Evolutionary conservation across 2,329 filamentous ascomycete genomes (phyloP).

Genomic region (Curvularia sp.): DNA sequence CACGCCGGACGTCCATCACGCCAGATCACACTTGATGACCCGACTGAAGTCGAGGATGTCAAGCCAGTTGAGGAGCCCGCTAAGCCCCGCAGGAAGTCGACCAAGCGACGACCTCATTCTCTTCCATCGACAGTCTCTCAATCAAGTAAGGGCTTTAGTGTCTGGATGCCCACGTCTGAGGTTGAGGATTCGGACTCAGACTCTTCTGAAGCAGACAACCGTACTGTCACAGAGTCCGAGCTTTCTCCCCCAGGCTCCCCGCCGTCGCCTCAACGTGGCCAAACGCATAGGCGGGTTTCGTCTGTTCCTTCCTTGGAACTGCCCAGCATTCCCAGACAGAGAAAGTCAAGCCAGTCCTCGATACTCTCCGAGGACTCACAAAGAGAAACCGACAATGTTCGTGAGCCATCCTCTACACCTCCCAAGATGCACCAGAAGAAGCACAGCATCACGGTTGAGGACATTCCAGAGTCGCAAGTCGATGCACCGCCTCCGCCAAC

Average conservation of each 20-base stretch:
- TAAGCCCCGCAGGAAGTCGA: constrained; percentile 40
- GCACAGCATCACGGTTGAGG: constrained; percentile 22
- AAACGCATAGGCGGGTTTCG: constrained; percentile 54
- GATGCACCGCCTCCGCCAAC: constrained; percentile 49
- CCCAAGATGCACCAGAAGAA: constrained; percentile 39
- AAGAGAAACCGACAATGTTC: constrained; percentile 16
- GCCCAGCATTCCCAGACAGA: constrained; percentile 54
- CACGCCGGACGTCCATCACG: constrained; percentile 42
- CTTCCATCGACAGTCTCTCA: constrained; percentile 29
- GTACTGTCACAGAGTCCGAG: constrained; percentile 26
- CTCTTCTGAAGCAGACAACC: constrained; percentile 39
- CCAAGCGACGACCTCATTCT: constrained; percentile 40
- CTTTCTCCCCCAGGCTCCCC: constrained; percentile 33
- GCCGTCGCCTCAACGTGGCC: constrained; percentile 42
- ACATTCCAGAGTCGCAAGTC: constrained; percentile 18
- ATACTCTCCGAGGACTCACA: constrained; percentile 37
- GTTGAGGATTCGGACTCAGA: constrained; percentile 39
- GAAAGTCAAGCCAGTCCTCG: constrained; percentile 51
- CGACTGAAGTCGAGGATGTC: constrained; percentile 26
- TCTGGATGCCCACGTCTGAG: constrained; percentile 57
- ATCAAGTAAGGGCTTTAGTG: constrained; percentile 54
- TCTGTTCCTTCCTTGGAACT: constrained; percentile 57
- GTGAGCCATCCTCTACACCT: constrained; percentile 39
- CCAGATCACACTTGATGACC: constrained; percentile 47
- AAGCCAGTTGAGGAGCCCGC: constrained; percentile 24